A percentile compares a stretch with the other conserved stretches of the same genome.
Conservation (phyloP, 1,139 yeast genomes). For the Arxiozyma bovina region DNA sequence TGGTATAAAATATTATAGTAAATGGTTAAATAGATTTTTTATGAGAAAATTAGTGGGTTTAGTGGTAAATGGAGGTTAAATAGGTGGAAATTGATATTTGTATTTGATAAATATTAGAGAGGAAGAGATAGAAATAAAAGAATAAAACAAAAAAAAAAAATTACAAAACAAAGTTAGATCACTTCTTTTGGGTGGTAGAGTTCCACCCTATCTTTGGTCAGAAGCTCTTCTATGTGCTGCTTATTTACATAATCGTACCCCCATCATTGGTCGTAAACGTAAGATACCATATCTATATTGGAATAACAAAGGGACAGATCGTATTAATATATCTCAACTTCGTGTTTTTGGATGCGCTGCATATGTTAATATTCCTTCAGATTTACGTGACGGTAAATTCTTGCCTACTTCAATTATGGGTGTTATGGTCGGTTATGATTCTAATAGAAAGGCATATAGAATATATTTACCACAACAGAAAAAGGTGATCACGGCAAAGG, state of each 20-base stretch:
- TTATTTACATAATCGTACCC: not conserved
- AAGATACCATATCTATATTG: too few species aligned
- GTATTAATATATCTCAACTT: conserved; percentile 1
- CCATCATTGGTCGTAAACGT: conserved; percentile 1
- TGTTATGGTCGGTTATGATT: conserved; percentile 6
- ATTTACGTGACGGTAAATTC: conserved; percentile 7
- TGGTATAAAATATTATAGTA: too few species aligned
- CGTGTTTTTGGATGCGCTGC: conserved; percentile 9
- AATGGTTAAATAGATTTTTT: too few species aligned
- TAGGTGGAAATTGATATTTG: too few species aligned
- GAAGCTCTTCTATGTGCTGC: not conserved
- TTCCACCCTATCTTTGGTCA: too few species aligned
- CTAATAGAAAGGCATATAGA: conserved; percentile 5
- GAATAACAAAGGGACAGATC: too few species aligned
- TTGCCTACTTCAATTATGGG: conserved; percentile 2
- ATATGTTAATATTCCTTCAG: conserved; percentile 3
- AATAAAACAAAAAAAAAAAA: too few species aligned
- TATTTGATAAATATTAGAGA: too few species aligned
- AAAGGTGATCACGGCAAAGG: conserved; percentile 2
- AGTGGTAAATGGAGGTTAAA: too few species aligned
- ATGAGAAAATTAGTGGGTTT: too few species aligned
- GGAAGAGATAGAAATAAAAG: too few species aligned
- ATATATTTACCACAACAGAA: conserved; percentile 1
- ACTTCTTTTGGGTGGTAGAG: too few species aligned
- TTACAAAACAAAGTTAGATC: not conserved